Percentiles rank a stretch among this genome's conserved stretches.
These are phyloP conservation scores for Fusarium marasasianum DNA, from an alignment of 2,329 filamentous ascomycete genomes.

Conservation along the genomic window DNA sequence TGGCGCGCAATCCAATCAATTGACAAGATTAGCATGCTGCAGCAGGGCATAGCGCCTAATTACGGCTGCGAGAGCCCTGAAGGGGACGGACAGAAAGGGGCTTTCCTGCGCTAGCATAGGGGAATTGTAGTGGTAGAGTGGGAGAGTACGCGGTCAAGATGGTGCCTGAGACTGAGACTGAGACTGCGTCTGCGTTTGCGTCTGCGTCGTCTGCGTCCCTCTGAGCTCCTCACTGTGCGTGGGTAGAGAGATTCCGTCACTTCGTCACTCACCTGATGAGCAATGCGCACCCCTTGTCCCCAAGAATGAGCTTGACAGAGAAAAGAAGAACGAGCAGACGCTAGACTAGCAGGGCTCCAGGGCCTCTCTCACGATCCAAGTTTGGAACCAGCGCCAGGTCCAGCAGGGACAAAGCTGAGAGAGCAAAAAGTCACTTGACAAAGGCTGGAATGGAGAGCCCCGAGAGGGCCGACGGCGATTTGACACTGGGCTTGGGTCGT, in stretches of 20 bases:
- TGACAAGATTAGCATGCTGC: conserved; percentile 11
- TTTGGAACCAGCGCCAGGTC: conserved; percentile 19
- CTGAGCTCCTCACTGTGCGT: conserved; percentile 10
- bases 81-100: conserved; percentile 35
- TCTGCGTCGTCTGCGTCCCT: background rate
- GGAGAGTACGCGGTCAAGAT: conserved; percentile 28
- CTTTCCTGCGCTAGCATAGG: conserved; percentile 37
- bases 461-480: conserved; percentile 28
- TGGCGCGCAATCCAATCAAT: conserved; percentile 36
- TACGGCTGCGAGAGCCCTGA: conserved; percentile 25
- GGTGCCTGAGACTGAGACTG: conserved; percentile 37
- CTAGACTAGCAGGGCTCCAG: conserved; percentile 19
- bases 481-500: conserved; percentile 36
- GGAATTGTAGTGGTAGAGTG: conserved; percentile 27
- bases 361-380: conserved; percentile 28
- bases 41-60: conserved; percentile 37
- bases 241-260: conserved; percentile 4
- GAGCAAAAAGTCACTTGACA: conserved; percentile 38
- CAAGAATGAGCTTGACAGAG: conserved; percentile 6
- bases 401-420: conserved; percentile 18
- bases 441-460: conserved; percentile 39
- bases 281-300: conserved; percentile 29
- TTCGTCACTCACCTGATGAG: conserved; percentile 39
- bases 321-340: background rate
- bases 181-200: background rate